Base-by-base conservation (phyloP, 495 filamentous ascomycete species). In the Penicillium lagena region DNA sequence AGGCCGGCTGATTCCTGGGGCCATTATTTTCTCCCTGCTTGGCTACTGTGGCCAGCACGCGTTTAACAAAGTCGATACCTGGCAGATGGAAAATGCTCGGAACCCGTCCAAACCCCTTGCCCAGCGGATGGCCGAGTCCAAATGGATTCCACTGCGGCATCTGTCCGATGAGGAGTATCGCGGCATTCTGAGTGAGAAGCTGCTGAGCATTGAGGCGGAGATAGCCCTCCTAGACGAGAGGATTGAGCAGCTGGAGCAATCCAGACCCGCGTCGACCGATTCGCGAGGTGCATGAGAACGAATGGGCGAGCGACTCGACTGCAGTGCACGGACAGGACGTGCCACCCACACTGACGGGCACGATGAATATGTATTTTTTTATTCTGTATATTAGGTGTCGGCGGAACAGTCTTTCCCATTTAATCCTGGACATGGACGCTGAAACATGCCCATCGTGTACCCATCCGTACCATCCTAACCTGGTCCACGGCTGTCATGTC, bases 161-260 rank as follows among this genome's bases (percentile, higher is more conserved):
- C 62, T 98, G 14, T 83, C 81, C 1, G 82, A 96, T 55, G 73
- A 85, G 40, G 85, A 96, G 28, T 98, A 96, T 51, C 78, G 75
- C 47, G 66, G 71, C 7, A 86, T 89, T 53, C 60, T 96, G 32
- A 71, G 78, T 53, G 88, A 94, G 58, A 88, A 85, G 62, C 49
- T 95, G 14, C 63, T 98, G 7, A 74, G 77, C 37, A 66, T 96
- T 10, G 82, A 96, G 50, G 88, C 82, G 9, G 87, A 96, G 45
- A 87, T 96, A 51, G 85, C 91, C 0, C 52, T 96, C 29, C 62
- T 95, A 9, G 88, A 96, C 53, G 91, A 96, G 33, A 82, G 79
- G 46, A 90, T 98, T 43, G 80, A 77, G 22, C 55, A 63, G 29
- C 56, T 73, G 2, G 54, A 70, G 43, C 37, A 77, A 55, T 14